phyloP scores from a whole-genome alignment of 2,329 filamentous ascomycete genomes.

The Neofusicoccum sp. region DNA sequence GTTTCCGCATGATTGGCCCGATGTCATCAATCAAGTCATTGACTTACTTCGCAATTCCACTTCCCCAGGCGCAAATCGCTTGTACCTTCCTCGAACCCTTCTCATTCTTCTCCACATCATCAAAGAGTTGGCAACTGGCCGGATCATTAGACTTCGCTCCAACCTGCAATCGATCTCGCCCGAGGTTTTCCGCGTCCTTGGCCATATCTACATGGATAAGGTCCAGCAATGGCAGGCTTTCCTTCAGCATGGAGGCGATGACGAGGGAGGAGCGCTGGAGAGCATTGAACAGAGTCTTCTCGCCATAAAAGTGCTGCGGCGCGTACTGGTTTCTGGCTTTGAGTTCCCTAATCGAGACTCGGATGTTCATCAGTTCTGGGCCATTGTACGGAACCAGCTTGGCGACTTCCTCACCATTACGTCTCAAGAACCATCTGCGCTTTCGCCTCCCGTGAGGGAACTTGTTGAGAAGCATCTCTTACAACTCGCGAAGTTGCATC shows the following conservation, averaged over 20 bases:
- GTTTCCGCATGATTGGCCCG: constrained; percentile 80
- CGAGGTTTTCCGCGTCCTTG: constrained; percentile 80
- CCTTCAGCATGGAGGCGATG: constrained; percentile 60
- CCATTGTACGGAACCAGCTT: constrained; percentile 74
- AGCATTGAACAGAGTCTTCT: constrained; percentile 77
- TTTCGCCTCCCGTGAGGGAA: constrained; percentile 55
- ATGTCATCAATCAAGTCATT: constrained; percentile 43
- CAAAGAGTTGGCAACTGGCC: constrained; percentile 85
- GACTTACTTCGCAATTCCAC: constrained; percentile 62
- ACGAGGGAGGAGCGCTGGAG: constrained; percentile 61
- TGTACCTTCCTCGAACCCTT: constrained; percentile 72
- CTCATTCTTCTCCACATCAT: constrained; percentile 81
- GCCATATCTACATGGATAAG: constrained; percentile 75
- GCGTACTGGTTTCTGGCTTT: constrained; percentile 79
- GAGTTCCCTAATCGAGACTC: constrained; percentile 79
- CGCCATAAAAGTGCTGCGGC: constrained; percentile 76
- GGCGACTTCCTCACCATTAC: constrained; percentile 71
- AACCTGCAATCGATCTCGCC: constrained; percentile 78
- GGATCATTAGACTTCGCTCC: constrained; percentile 73
- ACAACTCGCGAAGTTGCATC: constrained; percentile 88
- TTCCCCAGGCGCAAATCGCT: constrained; percentile 57
- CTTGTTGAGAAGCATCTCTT: constrained; percentile 83
- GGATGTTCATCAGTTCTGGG: constrained; percentile 80
- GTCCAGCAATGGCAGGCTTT: constrained; percentile 69
- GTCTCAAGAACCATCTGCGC: constrained; percentile 57